Evolutionary conservation across 306 rosid genomes (phyloP).

Genomic region (Malus asiatica): DNA sequence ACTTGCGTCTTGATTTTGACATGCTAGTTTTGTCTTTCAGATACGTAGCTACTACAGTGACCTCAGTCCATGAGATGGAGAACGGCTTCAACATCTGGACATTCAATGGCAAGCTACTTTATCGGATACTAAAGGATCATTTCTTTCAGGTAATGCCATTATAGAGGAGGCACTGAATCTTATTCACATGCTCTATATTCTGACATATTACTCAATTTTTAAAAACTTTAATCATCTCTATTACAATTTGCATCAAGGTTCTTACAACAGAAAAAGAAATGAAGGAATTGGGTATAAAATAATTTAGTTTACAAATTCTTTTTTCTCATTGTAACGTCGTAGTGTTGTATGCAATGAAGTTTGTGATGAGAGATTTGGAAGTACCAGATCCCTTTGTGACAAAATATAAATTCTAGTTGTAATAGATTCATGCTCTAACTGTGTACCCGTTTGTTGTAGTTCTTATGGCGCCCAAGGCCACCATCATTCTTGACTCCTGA

Average conservation of each 20-base stretch:
- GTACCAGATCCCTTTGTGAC: neutral
- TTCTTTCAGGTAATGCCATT: conserved; percentile 61
- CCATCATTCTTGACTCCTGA: conserved; percentile 60
- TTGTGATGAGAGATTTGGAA: neutral
- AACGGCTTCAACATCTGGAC: conserved; percentile 93
- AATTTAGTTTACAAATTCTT: neutral
- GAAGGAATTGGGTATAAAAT: neutral
- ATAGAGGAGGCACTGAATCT: neutral
- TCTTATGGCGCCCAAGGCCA: conserved; percentile 89
- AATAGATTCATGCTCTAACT: neutral
- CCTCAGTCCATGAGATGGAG: conserved; percentile 96
- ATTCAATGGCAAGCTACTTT: conserved; percentile 79
- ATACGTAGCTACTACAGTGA: conserved; percentile 84
- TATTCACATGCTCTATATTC: neutral
- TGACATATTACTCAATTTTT: neutral
- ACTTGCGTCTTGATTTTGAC: neutral
- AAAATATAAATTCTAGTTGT: neutral
- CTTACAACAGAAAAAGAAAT: neutral
- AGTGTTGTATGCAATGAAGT: neutral
- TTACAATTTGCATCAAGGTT: neutral
- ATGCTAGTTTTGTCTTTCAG: conserved; percentile 25
- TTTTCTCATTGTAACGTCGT: neutral
- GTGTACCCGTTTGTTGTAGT: conserved; percentile 27
- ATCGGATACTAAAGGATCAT: conserved; percentile 71
- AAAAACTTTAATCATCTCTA: neutral